Evolutionary conservation across 1,139 yeast species (phyloP).

Genomic region (Taphrina wiesneri): DNA sequence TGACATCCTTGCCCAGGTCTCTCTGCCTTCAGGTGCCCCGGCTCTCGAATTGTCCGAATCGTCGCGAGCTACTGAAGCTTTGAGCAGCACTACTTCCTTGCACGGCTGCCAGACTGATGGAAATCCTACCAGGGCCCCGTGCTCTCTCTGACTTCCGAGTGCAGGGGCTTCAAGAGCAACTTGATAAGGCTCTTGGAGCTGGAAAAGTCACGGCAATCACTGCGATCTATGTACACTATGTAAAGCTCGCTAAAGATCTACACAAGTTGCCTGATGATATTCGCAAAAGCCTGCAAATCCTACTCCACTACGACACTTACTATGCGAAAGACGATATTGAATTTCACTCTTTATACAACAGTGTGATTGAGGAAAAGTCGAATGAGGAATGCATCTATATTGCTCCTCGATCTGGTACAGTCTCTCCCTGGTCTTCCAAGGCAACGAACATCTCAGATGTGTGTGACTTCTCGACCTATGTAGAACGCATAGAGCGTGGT

Average conservation of each 20-base stretch:
- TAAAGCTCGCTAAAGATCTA: conserved; percentile 48
- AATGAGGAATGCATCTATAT: conserved; percentile 60
- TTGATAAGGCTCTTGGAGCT: background rate
- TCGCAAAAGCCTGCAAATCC: conserved; percentile 51
- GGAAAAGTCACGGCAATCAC: conserved; percentile 60
- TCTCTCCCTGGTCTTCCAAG: conserved; percentile 98
- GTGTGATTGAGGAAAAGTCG: conserved; percentile 40
- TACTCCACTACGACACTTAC: conserved; percentile 74
- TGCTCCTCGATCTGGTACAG: conserved; percentile 91
- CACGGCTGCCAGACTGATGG: conserved; percentile 9
- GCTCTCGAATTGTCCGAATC: no score
- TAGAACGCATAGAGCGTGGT: conserved; percentile 91
- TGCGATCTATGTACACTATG: conserved; percentile 78
- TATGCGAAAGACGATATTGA: conserved; percentile 58
- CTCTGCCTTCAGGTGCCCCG: background rate
- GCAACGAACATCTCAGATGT: conserved; percentile 92
- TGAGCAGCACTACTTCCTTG: no score
- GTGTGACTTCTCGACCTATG: conserved; percentile 71
- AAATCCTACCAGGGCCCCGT: conserved; percentile 65
- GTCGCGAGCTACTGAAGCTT: no score
- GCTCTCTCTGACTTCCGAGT: conserved; percentile 89
- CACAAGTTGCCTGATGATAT: conserved; percentile 44
- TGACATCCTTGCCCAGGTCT: background rate
- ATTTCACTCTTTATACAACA: conserved; percentile 53
- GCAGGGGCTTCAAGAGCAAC: conserved; percentile 55